These are phyloP conservation scores for Amylocarpus encephaloides DNA, from an alignment of 2,329 filamentous ascomycete species.

Conservation along the genomic window DNA sequence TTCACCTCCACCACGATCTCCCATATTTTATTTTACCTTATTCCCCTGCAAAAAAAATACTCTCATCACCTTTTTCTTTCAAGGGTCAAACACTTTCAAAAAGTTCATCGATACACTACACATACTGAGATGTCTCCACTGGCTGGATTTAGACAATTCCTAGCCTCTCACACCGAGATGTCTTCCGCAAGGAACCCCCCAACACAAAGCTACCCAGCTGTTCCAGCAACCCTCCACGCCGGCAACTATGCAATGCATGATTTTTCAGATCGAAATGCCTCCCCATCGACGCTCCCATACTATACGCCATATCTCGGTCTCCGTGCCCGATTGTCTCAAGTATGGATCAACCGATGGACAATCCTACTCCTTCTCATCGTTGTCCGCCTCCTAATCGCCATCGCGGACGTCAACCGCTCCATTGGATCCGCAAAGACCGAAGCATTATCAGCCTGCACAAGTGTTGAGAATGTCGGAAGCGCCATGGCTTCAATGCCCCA, in stretches of 20 bases:
- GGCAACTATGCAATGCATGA: conserved; percentile 28
- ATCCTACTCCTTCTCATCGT: conserved; percentile 82
- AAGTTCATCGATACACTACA: conserved; percentile 13
- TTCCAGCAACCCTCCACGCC: conserved; percentile 32
- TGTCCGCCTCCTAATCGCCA: conserved; percentile 69
- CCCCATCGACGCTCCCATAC: conserved; percentile 55
- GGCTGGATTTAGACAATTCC: conserved; percentile 27
- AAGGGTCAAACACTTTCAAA: not conserved
- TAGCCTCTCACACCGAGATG: conserved; percentile 30
- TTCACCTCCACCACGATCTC: conserved; percentile 1
- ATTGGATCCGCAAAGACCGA: conserved; percentile 70
- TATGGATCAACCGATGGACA: conserved; percentile 98
- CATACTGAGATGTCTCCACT: conserved; percentile 30
- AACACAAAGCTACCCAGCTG: conserved; percentile 28
- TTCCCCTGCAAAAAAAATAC: conserved; percentile 1
- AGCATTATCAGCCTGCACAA: conserved; percentile 82
- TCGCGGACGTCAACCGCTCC: conserved; percentile 65
- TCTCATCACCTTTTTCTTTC: conserved; percentile 1
- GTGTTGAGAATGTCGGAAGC: conserved; percentile 88
- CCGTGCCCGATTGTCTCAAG: conserved; percentile 81
- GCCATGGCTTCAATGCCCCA: conserved; percentile 98
- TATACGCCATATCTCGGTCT: conserved; percentile 90
- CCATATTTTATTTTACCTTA: too few relatives aligned
- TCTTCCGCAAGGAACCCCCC: conserved; percentile 27
- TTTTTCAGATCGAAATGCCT: conserved; percentile 15